Evolutionary conservation across 805 yeast genomes (phyloP), one percentile per base, ranked within the genome.

Genomic region (Metschnikowia matae): DNA sequence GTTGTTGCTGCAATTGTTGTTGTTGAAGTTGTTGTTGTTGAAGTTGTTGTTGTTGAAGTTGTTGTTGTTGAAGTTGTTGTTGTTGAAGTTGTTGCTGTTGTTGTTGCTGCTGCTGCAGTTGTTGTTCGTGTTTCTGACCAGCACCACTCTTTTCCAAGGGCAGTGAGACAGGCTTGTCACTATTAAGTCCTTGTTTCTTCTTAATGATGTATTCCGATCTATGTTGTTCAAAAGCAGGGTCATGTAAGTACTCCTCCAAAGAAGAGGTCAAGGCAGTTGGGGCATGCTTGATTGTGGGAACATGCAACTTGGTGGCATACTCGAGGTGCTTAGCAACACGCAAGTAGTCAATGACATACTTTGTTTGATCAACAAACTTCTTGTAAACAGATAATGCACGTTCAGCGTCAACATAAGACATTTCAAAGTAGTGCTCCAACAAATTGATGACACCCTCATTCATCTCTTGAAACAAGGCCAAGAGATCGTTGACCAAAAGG

Each of bases 391-490:
- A 82, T 52, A 92, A 77, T 0, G 97, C 91, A 54, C 91, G 78
- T 63, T 86, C 89, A 1, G 97, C 98, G 64, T 92, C 96, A 33
- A 71, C 69, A 57, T 81, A 84, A 35, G 92, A 83, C 82, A 94
- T 85, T 69, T 94, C 99, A 71, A 94, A 94, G 69, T 88, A 94
- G 62, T 92, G 95, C 67, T 94, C 98, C 55, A 94, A 78, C 40
- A 94, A 71, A 60, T 94, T 94, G 59, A 94, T 91, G 23, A 94
- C 96, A 36, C 98, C 99, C 68, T 94, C 98, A 69, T 94, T 94
- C 57, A 94, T 73, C 43, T 88, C 85, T 68, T 92, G 96, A 69
- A 89, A 95, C 37, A 94, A 72, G 1, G 91, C 81, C 56, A 94
- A 75, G 54, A 92, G 74, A 66, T 94, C 99, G 59, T 87, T 87